Evolutionary conservation across 768 basidiomycete species (phyloP), one percentile per base, ranked within the genome.

Genomic region (Polyporus arcularius): DNA sequence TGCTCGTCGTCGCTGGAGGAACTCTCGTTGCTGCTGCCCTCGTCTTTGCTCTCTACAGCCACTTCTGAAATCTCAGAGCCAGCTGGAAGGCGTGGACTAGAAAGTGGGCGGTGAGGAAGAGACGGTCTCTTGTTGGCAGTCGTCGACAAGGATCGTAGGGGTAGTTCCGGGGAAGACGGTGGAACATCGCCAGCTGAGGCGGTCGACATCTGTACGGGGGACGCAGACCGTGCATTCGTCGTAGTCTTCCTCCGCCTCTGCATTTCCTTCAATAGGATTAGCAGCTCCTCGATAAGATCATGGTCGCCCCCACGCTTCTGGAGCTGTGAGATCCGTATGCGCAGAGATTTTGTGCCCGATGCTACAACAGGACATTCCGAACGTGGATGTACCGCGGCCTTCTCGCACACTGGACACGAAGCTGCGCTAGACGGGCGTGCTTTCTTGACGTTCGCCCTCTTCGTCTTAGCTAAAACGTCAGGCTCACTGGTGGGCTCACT

Each of bases 351-450:
- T 0, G 78, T 67, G 10, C 83, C 81, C 40, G 75, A 75, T 28
- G 73, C 59, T 28, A 87, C 74, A 26, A 79, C 68, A 5, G 82
- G 82, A 67, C 86, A 88, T 46, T 69, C 70, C 52, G 75, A 75
- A n/a, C 78, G 80, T 54, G 76, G 71, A 62, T 88, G 86, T 41
- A 75, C 73, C 7, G 82, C 79, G 4, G 64, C 62, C 47, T 70
- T 70, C 18, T 73, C 70, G 69, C 86, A 87, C 21, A 84, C 71
- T 42, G 79, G 79, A 61, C 85, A 83, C 1, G 58, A 54, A 18
- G 51, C 30, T 11, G 32, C 57, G 26, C 50, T 52, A 14, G 64
- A 58, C 14, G 57, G 60, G 8, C 55, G 54, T 3, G 26, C n/a
- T 31, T 61, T 64, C 55, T 58, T 62, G 8, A 8, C 18, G 21